Base-by-base conservation (phyloP, 2,329 filamentous ascomycete species). In the Aspergillus quadrilineatus region DNA sequence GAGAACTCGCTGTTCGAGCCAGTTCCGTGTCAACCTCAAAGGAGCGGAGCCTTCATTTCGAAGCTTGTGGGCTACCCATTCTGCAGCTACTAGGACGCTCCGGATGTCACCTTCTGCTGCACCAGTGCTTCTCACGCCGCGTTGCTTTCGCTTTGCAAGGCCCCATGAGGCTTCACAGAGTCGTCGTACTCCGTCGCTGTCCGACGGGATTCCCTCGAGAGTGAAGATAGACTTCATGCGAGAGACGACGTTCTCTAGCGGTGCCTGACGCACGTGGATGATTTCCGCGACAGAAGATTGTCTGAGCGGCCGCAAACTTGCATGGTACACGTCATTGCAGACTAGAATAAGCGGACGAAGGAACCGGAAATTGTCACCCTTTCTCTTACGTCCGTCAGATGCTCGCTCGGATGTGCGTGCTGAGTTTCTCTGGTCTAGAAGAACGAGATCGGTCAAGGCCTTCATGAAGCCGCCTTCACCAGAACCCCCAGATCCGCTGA, bases 281-380 rank as follows among this genome's bases (percentile, higher is more conserved):
- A 97, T 86, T 71, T 99, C 94, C 0, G 93, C 94, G 49, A 94
- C 77, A 5, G 80, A 85, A 0, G 91, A 92, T 61, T 93, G 89
- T n/a, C 94, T 86, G 6, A 99, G 79, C 0, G 90, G 92, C 29
- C 92, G 85, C 41, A 99, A 81, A 17, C 92, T 90, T 4, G 93
- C 87, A 64, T 96, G 92, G 68, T 99, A 99, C 1, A 97, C 86
- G 71, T 99, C 95, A 67, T 99, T 99, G 78, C 94, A 99, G 65
- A 99, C 94, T 47, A 99, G 80, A 50, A 99, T 91, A 30, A 99
- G 79, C 0, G 94, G 94, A 45, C 94, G 83, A 75, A 96, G 84
- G 60, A 97, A 82, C 42, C 89, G 85, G 69, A 99, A 99, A 57
- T 87, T 88, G 67, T 97, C 93, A 0, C 87, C 88, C 70, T 91